Base-by-base conservation (phyloP, 345 rosid species). In the Sisymbrium altissimum region DNA sequence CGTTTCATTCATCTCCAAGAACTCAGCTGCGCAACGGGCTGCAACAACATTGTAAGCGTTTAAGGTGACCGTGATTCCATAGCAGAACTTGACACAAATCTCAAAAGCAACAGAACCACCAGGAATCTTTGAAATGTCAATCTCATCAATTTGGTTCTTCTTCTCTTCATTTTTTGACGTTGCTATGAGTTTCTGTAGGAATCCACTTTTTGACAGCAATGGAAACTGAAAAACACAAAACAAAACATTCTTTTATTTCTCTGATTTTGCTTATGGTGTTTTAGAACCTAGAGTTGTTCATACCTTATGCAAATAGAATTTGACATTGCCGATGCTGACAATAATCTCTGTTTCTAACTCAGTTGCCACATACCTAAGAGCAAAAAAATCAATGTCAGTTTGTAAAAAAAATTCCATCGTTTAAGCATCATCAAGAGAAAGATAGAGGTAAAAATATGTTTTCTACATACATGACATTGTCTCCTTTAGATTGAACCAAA, bases 271-370 rank as follows among this genome's bases (percentile, higher is more conserved):
- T 14, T 13, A 1, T 23, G 10, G 30, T 53, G 38, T 25, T 44
- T n/a, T 64, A 23, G 23, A 12, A 5, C 4, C 40, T 6, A 27
- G 36, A 18, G 38, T 55, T 33, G 13, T 33, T 11, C 72, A 58
- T 81, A 88, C 93, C 90, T 86, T 88, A 75, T 88, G 93, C 35
- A 88, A 81, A 77, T 73, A 82, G 71, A 88, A 88, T 63, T 81
- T 86, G 25, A 84, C 81, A 65, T 81, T 85, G 15, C 85, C 86
- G 4, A 83, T 80, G 71, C 50, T 81, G 63, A 84, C 57, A 19
- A 81, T 81, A 69, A 88, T 75, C 77, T 88, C 93, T 73, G 90
- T 76, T 44, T 78, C 84, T 75, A 83, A 83, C 66, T 88, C 93
- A 7, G 82, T 80, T 70, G 83, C 79, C 45, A 86, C 89, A 72